A percentile compares a stretch with the other conserved stretches of the same genome.
phyloP scores from a whole-genome alignment of 1,284 basidiomycete species.

The Cutaneotrichosporon cavernicola region DNA sequence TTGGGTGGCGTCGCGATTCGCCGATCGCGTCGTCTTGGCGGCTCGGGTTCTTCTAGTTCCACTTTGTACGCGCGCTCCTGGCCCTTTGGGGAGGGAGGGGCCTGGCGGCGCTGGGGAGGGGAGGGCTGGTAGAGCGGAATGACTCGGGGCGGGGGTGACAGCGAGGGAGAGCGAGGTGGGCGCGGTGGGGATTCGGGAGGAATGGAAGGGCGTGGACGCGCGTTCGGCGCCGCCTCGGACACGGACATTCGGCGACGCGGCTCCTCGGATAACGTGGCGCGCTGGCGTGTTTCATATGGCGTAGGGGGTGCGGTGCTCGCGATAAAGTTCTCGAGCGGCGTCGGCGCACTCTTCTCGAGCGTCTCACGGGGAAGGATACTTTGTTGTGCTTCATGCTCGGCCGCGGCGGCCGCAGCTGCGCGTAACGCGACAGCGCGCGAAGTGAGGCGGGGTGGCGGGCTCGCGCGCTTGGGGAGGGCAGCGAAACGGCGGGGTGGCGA shows the following conservation, averaged over 20 bases:
- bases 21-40: background rate
- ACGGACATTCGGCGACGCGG: conserved; percentile 1
- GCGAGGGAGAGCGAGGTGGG: background rate
- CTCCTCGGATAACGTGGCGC: too few relatives aligned
- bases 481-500: conserved; percentile 4
- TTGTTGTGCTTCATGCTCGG: background rate
- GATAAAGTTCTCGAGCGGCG: conserved; percentile 35
- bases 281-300: background rate
- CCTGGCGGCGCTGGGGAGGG: background rate
- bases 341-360: conserved; percentile 19
- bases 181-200: conserved; percentile 16
- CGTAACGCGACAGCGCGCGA: conserved; percentile 31
- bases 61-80: conserved; percentile 30
- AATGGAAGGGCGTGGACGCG: background rate
- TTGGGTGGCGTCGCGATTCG: conserved; percentile 24
- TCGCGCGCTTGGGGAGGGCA: background rate
- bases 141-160: background rate
- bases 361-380: conserved; percentile 3
- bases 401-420: conserved; percentile 16
- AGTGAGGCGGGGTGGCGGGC: conserved; percentile 20
- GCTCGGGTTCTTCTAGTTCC: conserved; percentile 4
- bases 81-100: conserved; percentile 34
- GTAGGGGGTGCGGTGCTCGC: conserved; percentile 19
- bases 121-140: background rate
- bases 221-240: conserved; percentile 6